Evolutionary conservation across 169 alveolate genomes (phyloP).

Genomic region (Miamiensis avidus): DNA sequence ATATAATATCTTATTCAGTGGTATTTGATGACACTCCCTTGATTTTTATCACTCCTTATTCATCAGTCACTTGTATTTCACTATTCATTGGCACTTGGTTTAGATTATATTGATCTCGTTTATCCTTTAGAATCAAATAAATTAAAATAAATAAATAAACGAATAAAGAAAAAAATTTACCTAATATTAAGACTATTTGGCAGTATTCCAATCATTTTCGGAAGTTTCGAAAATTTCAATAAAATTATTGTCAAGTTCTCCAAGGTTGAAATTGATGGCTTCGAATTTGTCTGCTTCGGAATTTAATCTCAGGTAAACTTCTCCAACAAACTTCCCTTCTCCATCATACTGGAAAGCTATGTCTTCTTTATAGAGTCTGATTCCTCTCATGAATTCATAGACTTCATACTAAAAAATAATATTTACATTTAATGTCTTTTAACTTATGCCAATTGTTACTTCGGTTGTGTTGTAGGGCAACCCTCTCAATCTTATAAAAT

Average conservation of each 20-base stretch:
- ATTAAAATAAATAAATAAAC: neutral
- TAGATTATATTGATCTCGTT: neutral
- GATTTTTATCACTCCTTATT: conserved; percentile 1
- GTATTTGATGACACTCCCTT: conserved; percentile 1
- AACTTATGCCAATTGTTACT: neutral
- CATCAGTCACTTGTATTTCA: neutral
- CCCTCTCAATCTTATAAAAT: conserved; percentile 8
- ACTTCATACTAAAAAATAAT: neutral
- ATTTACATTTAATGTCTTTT: too few relatives aligned
- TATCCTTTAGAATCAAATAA: neutral
- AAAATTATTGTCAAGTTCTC: conserved; percentile 4
- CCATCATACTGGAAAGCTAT: conserved; percentile 16
- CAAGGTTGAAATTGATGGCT: conserved; percentile 1
- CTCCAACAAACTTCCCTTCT: conserved; percentile 21
- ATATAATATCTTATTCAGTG: conserved; percentile 15
- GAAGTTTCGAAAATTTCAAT: conserved; percentile 14
- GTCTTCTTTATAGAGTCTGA: conserved; percentile 16
- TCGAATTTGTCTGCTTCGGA: neutral
- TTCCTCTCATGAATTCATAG: conserved; percentile 2
- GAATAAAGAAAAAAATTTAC: neutral
- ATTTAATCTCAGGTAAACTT: conserved; percentile 8
- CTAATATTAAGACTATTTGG: conserved; percentile 8
- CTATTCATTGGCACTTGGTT: neutral
- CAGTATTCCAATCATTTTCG: conserved; percentile 16
- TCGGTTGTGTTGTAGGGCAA: conserved; percentile 16